Evolutionary conservation across 2,329 filamentous ascomycete species (phyloP), one percentile per base, ranked within the genome.

Genomic region (Domatiomyces globalis): DNA sequence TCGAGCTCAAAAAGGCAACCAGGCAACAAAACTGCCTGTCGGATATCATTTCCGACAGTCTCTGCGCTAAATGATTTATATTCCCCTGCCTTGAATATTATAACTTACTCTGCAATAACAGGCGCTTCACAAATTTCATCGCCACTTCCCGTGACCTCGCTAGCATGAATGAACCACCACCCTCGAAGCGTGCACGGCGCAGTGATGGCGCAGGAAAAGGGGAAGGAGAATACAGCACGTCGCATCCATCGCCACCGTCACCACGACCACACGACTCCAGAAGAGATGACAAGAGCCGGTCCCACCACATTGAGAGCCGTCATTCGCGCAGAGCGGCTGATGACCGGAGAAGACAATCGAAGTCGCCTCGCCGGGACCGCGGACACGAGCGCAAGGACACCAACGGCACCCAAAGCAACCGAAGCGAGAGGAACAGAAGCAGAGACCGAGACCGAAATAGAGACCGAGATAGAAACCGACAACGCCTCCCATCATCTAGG

Each of bases 131-230:
- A 33, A 33, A 3, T 25, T 5, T 12, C 29, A 2, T 33, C 9
- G 9, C 29, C 8, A 10, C 33, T 12, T 3, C 3, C 22, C 3
- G 22, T 25, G 22, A 25, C 3, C 3, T 6, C 22, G 10, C 33
- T 15, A 10, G 4, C 33, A 39, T 39, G 33, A 15, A 39, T 10
- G 65, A 74, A 20, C 75, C 78, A 59, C 72, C 72, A 58, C 69
- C 75, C 54, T 65, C 72, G 49, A 76, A 76, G 62, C 73, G 74
- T 48, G 63, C 71, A 18, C 70, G 72, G 53, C 66, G 71, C 46
- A 71, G 71, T n/a, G 79, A 83, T 58, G 79, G 75, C 65, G 75
- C 74, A 48, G 71, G 77, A 49, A 79, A 79, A 73, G 79, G 78
- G 77, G 80, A 84, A 55, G 62, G 64, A 51, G 65, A 67, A 49